Base-by-base conservation (phyloP, 139 green algal genomes). In the Closterium sp. region DNA sequence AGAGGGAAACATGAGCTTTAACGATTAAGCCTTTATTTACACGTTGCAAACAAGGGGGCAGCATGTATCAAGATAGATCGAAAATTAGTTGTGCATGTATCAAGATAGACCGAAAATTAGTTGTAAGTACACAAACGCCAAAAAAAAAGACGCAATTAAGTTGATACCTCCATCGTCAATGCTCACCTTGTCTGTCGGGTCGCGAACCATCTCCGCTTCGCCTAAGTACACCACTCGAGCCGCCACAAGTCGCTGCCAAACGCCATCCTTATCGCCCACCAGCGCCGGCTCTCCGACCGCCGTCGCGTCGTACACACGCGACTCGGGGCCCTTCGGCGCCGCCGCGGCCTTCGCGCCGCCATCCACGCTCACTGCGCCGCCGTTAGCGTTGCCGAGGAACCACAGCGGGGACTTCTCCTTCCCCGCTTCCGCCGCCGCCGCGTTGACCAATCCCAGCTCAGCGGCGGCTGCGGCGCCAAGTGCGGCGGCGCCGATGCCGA, bases 281-380 rank as follows among this genome's bases (percentile, higher is more conserved):
- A 32, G 19, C 31, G 27, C 88, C 19, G 91, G 91, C 70, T 94
- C 91, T 9, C 91, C 91, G 13, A 93, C 19, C 13, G 38, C 32
- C 28, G 91, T 89, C n/a, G 91, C 91, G 31, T 94, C 91, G 32
- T 94, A 94, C 70, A 94, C 88, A 11, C 91, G 30, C 21, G 91
- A 94, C 45, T 30, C 84, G 84, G 84, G n/a, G 17, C 84, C 84
- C 28, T 31, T 87, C 84, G 28, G 17, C 22, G 84, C 84, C 19
- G n/a, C n/a, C 19, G 84, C 17, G n/a, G 1, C 27, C 84, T 87
- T 30, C n/a, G 27, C 84, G 84, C 84, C 84, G 22, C n/a, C 84
- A 29, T 87, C 84, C 84, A 87, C 84, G 84, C 84, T 31, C 84
- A 87, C 84, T 27, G 10, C 50, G 50, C 10, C 50, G 50, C 50